A percentile compares a stretch with the other conserved stretches of the same genome.
These are phyloP conservation scores for Echites panduratus DNA, from an alignment of 257 asterid genomes.

Conservation along the genomic window DNA sequence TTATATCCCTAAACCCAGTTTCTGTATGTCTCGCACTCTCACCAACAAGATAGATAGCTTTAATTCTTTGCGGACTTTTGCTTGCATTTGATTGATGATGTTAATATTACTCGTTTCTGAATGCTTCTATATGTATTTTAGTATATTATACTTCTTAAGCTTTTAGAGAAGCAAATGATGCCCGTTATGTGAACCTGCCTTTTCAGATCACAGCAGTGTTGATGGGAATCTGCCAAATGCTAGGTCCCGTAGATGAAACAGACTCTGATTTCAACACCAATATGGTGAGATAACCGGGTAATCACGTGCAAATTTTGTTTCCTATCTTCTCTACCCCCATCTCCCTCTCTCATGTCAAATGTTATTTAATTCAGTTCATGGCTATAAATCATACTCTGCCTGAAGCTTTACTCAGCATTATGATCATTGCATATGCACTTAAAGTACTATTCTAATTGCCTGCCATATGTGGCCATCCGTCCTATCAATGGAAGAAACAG, in stretches of 20 bases:
- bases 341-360: neutral
- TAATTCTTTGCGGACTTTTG: neutral
- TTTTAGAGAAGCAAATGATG: slow-evolving; percentile 10
- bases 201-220: slow-evolving; percentile 47
- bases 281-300: slow-evolving; percentile 71
- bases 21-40: neutral
- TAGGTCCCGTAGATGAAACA: slow-evolving; percentile 45
- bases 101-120: neutral
- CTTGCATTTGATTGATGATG: neutral
- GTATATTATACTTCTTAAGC: slow-evolving; percentile 3
- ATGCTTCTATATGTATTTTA: neutral
- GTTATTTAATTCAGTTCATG: neutral
- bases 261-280: slow-evolving; percentile 36
- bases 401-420: neutral
- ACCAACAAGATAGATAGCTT: neutral
- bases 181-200: slow-evolving; percentile 14
- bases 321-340: neutral
- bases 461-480: neutral
- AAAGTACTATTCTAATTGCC: neutral
- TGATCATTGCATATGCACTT: neutral
- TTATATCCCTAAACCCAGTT: neutral
- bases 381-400: neutral
- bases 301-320: slow-evolving; percentile 24
- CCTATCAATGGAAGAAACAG: neutral
- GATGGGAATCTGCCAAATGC: slow-evolving; percentile 50